Evolutionary conservation across 345 rosid species (phyloP), one percentile per base, ranked within the genome.

Genomic region (Lumnitzera littorea): DNA sequence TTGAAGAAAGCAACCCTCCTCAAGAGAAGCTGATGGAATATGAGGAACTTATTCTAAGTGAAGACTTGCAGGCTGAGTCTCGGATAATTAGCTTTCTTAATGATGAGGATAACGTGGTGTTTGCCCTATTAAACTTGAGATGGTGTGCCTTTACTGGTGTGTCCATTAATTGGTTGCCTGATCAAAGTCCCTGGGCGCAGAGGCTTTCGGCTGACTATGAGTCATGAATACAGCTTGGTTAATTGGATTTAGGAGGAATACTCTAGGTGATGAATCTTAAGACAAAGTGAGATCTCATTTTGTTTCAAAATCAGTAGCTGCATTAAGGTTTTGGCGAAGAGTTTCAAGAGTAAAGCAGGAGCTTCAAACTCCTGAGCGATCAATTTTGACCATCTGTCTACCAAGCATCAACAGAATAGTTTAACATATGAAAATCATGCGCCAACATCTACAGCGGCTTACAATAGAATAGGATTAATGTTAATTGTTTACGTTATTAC

Each of bases 111-210:
- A 46, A 72, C 54, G 66, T 79, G 36, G 80, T 80, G 7, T 76
- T 72, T 24, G 86, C 84, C 1, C 78, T 89, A 57, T 59, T 89
- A 76, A 77, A 74, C 61, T 71, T 92, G 70, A 84, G 98, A 74
- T 82, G 91, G 88, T 87, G 96, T 67, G 81, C 91, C 15, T 78
- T 85, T 48, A 60, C 71, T 2, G 96, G 88, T 50, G 62, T 43
- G 49, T 64, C 65, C 17, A 55, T 81, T 65, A 70, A 81, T 56
- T 87, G 96, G 96, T 82, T 81, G 3, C 87, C 86, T 15, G 77
- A 77, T 62, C 74, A 76, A 73, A 87, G 83, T 70, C 48, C 31
- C 0, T 85, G 98, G 89, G 80, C 82, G 15, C 75, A 52, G 58
- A 73, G 77, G 74, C 82, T 84, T 51, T 64, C 72, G 11, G 48